Evolutionary conservation across 805 yeast genomes (phyloP).

Genomic region (Ogataea naganishii): DNA sequence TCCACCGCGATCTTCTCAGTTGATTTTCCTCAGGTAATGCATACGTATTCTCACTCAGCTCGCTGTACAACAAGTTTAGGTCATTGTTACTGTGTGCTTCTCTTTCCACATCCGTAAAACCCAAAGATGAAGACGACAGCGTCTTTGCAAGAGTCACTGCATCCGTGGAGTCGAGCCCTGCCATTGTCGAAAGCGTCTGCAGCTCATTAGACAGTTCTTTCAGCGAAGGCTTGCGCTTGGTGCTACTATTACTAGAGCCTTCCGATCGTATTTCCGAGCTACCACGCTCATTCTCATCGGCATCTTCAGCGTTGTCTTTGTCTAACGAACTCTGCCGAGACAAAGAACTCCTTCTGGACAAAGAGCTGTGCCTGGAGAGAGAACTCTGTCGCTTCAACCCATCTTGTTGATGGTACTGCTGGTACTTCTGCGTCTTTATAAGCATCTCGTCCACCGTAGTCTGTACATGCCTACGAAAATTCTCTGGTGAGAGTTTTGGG

Average conservation of each 20-base stretch:
- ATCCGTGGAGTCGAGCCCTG: constrained; percentile 71
- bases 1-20: constrained; percentile 38
- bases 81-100: constrained; percentile 24
- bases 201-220: constrained; percentile 69
- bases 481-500: constrained; percentile 92
- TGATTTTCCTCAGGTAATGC: constrained; percentile 8
- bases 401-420: constrained; percentile 17
- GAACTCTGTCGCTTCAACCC: constrained; percentile 10
- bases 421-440: constrained; percentile 25
- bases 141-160: constrained; percentile 80
- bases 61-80: constrained; percentile 2
- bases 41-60: constrained; percentile 3
- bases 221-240: constrained; percentile 45
- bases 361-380: too few relatives aligned
- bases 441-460: constrained; percentile 43
- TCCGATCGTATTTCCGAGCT: neutral
- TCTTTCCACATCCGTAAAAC: constrained; percentile 43
- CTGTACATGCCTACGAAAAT: constrained; percentile 61
- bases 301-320: constrained; percentile 22
- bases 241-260: constrained; percentile 6
- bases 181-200: constrained; percentile 63
- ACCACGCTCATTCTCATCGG: constrained; percentile 12
- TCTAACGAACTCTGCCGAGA: constrained; percentile 17
- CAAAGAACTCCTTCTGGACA: constrained; percentile 4
- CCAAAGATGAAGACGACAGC: constrained; percentile 60